Evolutionary conservation across 2,329 filamentous ascomycete species (phyloP).

Genomic region (Colletotrichum neosansevieriae): DNA sequence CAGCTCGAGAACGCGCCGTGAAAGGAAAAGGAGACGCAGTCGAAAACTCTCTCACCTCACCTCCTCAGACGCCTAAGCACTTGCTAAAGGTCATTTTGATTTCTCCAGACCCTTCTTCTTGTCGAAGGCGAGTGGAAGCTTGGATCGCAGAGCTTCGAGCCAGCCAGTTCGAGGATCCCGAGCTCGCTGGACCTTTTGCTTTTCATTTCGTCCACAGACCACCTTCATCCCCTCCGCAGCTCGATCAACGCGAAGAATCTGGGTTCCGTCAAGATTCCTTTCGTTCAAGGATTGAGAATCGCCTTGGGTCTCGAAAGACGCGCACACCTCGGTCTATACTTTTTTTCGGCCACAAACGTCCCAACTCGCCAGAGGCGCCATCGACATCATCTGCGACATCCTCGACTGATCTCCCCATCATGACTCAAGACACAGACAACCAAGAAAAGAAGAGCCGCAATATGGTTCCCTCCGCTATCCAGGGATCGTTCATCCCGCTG

Average conservation of each 20-base stretch:
- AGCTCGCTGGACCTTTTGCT: slow-evolving; percentile 37
- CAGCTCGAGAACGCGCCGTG: neutral
- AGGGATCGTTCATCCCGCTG: slow-evolving; percentile 53
- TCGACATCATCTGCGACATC: slow-evolving; percentile 10
- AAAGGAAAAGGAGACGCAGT: neutral
- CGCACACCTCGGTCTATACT: neutral
- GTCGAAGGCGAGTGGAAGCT: slow-evolving; percentile 27
- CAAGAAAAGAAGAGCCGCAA: slow-evolving; percentile 28
- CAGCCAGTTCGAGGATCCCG: slow-evolving; percentile 34
- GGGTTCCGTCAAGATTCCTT: slow-evolving; percentile 25
- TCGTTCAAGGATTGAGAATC: slow-evolving; percentile 14
- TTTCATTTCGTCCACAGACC: neutral
- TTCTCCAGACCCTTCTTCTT: slow-evolving; percentile 15
- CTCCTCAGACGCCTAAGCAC: neutral
- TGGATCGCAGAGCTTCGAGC: slow-evolving; percentile 31
- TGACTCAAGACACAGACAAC: slow-evolving; percentile 19
- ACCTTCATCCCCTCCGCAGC: neutral
- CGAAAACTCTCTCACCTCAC: neutral
- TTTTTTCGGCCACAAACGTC: neutral
- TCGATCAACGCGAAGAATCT: neutral
- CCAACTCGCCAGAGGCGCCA: neutral
- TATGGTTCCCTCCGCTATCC: slow-evolving; percentile 45
- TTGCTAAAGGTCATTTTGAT: slow-evolving; percentile 5
- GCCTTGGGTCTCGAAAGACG: neutral
- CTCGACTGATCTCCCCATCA: slow-evolving; percentile 20